Percentiles rank a stretch among this genome's conserved stretches.
phyloP scores from a whole-genome alignment of 768 basidiomycete species.

The Suillus hirtellus region DNA sequence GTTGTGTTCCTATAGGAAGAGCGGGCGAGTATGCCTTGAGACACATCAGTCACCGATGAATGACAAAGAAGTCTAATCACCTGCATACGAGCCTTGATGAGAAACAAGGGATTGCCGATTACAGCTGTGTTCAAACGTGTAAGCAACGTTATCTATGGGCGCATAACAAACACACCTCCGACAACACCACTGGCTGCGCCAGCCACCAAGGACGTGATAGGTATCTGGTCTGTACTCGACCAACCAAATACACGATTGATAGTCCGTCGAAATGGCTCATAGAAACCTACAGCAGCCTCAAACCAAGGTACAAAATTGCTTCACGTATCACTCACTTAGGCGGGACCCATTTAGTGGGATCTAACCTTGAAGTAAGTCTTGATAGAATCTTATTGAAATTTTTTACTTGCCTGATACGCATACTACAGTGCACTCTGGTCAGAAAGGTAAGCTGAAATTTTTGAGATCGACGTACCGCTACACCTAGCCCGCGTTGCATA shows the following conservation, averaged over 20 bases:
- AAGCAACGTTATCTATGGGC: background rate
- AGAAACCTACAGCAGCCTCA: slow-evolving; percentile 69
- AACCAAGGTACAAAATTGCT: slow-evolving; percentile 12
- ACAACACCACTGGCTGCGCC: slow-evolving; percentile 90
- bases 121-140: slow-evolving; percentile 44
- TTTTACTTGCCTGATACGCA: slow-evolving; percentile 75
- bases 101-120: slow-evolving; percentile 87
- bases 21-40: slow-evolving; percentile 88
- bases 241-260: slow-evolving; percentile 72
- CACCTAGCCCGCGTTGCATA: slow-evolving; percentile 87
- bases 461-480: slow-evolving; percentile 63
- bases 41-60: slow-evolving; percentile 5
- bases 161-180: slow-evolving; percentile 59
- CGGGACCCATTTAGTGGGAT: slow-evolving; percentile 91
- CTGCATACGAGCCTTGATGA: slow-evolving; percentile 99
- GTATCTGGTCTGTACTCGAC: slow-evolving; percentile 62
- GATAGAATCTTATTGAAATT: background rate
- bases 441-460: slow-evolving; percentile 15
- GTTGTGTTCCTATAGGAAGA: slow-evolving; percentile 93
- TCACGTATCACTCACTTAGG: slow-evolving; percentile 51
- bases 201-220: slow-evolving; percentile 76
- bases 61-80: slow-evolving; percentile 32
- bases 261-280: slow-evolving; percentile 81
- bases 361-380: slow-evolving; percentile 39
- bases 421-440: slow-evolving; percentile 53